Conservation (phyloP, 148 eudicot species). For the Polygonum aviculare region DNA sequence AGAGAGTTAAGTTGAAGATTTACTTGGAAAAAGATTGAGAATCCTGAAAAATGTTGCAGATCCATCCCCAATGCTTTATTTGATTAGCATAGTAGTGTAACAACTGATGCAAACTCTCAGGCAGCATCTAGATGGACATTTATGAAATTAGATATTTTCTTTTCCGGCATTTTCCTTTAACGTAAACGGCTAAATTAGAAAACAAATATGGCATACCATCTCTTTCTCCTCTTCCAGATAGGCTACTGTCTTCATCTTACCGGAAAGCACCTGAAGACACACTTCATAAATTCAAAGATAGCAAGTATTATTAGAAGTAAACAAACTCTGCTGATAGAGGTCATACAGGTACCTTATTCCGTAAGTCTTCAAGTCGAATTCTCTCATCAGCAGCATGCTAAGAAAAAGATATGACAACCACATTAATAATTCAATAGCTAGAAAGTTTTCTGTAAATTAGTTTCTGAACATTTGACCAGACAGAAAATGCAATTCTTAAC, state of each 20-base stretch:
- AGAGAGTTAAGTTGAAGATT: constrained; percentile 5
- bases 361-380: constrained; percentile 87
- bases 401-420: constrained; percentile 15
- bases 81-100: constrained; percentile 69
- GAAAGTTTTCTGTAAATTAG: neutral
- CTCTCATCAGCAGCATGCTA: constrained; percentile 99
- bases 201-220: constrained; percentile 39
- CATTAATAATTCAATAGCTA: constrained; percentile 6
- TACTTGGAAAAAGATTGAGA: constrained; percentile 73
- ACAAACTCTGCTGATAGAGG: neutral
- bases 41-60: constrained; percentile 62
- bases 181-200: neutral
- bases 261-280: constrained; percentile 61
- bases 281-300: neutral
- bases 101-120: constrained; percentile 75
- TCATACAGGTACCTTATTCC: constrained; percentile 49
- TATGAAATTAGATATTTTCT: neutral
- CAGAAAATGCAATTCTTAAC: neutral
- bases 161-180: neutral
- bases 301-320: neutral
- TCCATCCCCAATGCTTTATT: constrained; percentile 91
- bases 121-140: constrained; percentile 48
- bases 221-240: constrained; percentile 75
- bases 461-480: neutral
- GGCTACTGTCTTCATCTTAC: constrained; percentile 62